Evolutionary conservation across 2,329 filamentous ascomycete species (phyloP).

Genomic region (Septoria linicola): DNA sequence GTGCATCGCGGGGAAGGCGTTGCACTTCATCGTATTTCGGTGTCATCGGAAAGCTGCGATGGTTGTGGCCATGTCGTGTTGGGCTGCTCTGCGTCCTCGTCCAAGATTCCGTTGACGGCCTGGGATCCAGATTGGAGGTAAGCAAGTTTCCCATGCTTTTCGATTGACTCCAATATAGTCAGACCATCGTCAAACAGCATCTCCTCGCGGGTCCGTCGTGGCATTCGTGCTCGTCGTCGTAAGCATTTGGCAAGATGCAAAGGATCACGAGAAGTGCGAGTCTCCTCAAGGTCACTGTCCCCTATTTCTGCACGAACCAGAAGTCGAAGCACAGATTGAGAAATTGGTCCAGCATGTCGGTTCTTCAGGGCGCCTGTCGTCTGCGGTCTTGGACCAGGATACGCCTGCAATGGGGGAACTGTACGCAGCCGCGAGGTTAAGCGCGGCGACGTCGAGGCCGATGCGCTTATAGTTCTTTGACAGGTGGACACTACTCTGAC

Average conservation of each 20-base stretch:
- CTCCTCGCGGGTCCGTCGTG: conserved; percentile 5
- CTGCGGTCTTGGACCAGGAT: conserved; percentile 16
- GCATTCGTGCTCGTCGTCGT: conserved; percentile 7
- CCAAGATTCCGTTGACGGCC: conserved; percentile 12
- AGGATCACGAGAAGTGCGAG: neutral
- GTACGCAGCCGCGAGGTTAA: neutral
- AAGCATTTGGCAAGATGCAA: conserved; percentile 3
- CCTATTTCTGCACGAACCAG: conserved; percentile 14
- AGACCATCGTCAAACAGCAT: conserved; percentile 5
- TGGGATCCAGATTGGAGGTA: conserved; percentile 4
- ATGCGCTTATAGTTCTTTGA: conserved; percentile 1
- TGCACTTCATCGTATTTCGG: neutral
- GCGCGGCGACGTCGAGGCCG: neutral
- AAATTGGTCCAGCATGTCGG: conserved; percentile 6
- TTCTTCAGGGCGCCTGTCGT: conserved; percentile 10
- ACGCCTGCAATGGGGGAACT: conserved; percentile 12
- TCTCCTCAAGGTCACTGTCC: neutral
- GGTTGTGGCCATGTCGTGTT: conserved; percentile 6
- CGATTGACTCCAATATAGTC: conserved; percentile 15
- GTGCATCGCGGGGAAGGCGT: conserved; percentile 8
- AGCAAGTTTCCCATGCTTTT: conserved; percentile 16
- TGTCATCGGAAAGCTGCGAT: neutral
- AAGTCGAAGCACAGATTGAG: conserved; percentile 7
- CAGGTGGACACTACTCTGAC: conserved; percentile 2
- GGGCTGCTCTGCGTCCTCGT: conserved; percentile 4